phyloP scores from a whole-genome alignment of 805 yeast species.

The Wickerhamomyces canadensis region DNA sequence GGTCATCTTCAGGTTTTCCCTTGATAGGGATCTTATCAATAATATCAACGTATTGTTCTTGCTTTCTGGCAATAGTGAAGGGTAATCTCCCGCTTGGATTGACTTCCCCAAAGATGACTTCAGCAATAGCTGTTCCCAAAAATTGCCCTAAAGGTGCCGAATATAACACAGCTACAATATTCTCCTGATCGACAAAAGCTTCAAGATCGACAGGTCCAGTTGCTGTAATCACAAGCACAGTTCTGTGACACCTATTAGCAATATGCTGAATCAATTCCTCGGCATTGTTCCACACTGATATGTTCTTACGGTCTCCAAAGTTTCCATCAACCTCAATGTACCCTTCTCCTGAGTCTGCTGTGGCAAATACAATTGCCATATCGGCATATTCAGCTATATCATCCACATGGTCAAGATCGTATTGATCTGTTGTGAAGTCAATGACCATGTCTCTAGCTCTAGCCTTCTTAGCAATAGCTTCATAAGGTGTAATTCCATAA shows the following conservation, averaged over 20 bases:
- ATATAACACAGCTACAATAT: slow-evolving; percentile 51
- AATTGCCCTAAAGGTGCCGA: slow-evolving; percentile 53
- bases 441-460: slow-evolving; percentile 38
- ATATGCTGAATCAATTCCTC: slow-evolving; percentile 46
- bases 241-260: slow-evolving; percentile 45
- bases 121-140: slow-evolving; percentile 53
- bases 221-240: slow-evolving; percentile 53
- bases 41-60: slow-evolving; percentile 41
- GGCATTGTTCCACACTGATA: slow-evolving; percentile 51
- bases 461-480: slow-evolving; percentile 46
- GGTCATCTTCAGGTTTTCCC: slow-evolving; percentile 32
- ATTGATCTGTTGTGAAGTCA: slow-evolving; percentile 40
- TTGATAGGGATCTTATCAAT: slow-evolving; percentile 31
- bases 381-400: slow-evolving; percentile 45
- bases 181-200: slow-evolving; percentile 47
- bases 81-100: slow-evolving; percentile 62
- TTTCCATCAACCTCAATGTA: slow-evolving; percentile 52
- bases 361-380: slow-evolving; percentile 48
- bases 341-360: slow-evolving; percentile 55
- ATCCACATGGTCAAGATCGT: slow-evolving; percentile 39
- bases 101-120: slow-evolving; percentile 53
- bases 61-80: slow-evolving; percentile 53
- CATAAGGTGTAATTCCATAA: slow-evolving; percentile 51
- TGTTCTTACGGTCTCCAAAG: slow-evolving; percentile 51
- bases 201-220: slow-evolving; percentile 61